Base-by-base conservation (phyloP, 305 asterid genomes). In the Fraxinus nigra region DNA sequence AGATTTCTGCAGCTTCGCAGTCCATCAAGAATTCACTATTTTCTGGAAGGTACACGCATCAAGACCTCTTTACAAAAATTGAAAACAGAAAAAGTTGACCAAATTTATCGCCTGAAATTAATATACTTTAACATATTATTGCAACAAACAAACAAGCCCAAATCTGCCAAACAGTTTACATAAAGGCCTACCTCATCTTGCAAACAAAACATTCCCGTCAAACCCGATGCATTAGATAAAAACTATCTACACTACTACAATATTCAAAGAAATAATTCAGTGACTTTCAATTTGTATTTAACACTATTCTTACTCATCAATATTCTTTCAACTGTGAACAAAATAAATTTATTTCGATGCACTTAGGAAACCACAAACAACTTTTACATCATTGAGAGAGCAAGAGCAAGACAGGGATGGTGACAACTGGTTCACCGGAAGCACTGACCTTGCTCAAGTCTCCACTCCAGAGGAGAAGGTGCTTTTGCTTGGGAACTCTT, bases 1-100 rank as follows among this genome's bases (percentile, higher is more conserved):
- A 85, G 82, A 92, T 89, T 46, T 90, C 94, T 73, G 93, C 94
- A 77, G 97, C 98, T 88, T 96, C 98, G 85, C 91, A 92, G 88
- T 96, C 99, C 97, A 92, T 92, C 91, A 96, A 82, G 87, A 97
- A 96, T 63, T 79, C 82, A 35, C 92, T 78, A 35, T 88, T 87
- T 59, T 85, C 87, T 56, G 97, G 90, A 84, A 94, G 85, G 93
- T 86, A 84, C 35, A 70, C 63, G 80, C 70, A 88, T 78, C 79
- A 84, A 83, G 82, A 86, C 43, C 34, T 67, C 74, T 54, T 75
- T 81, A 48, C 82, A 79, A 80, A 72, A 72, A 72, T 80, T 1
- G 26, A n/a, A 70, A 32, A 77, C 46, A 76, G 34, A 35, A 67
- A 76, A 56, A 78, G n/a, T 28, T 65, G 26, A 65, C 73, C 46